A percentile compares a stretch with the other conserved stretches of the same genome.
phyloP scores from a whole-genome alignment of 2,329 filamentous ascomycete genomes.

The Pochonia chlamydosporia region DNA sequence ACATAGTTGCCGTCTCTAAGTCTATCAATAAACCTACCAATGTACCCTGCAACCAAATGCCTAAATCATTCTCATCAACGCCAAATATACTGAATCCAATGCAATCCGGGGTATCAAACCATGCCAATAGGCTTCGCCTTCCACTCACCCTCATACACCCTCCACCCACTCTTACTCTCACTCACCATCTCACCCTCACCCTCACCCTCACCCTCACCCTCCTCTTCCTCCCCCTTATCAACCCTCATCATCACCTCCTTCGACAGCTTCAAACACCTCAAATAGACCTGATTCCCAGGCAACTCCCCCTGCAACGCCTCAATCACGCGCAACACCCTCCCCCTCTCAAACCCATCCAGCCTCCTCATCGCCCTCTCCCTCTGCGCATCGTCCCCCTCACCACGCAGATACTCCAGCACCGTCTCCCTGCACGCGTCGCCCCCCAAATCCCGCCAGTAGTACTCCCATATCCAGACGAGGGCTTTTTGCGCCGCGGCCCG shows the following conservation, averaged over 20 bases:
- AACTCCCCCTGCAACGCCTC: conserved; percentile 32
- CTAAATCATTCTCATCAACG: too few species aligned
- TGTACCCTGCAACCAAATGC: too few species aligned
- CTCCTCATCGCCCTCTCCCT: conserved; percentile 19
- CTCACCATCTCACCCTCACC: conserved; percentile 5
- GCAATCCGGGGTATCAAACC: conserved; percentile 24
- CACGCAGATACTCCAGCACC: conserved; percentile 33
- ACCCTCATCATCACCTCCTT: conserved; percentile 30
- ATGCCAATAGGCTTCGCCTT: conserved; percentile 53
- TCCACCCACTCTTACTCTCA: conserved; percentile 34
- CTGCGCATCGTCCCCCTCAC: conserved; percentile 25
- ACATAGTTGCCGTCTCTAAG: too few species aligned
- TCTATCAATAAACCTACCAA: too few species aligned
- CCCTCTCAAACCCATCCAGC: conserved; percentile 30
- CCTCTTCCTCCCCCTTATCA: conserved; percentile 5
- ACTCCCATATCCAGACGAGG: conserved; percentile 80
- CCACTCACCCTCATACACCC: conserved; percentile 46
- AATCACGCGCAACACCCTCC: conserved; percentile 29
- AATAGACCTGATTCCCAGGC: conserved; percentile 36
- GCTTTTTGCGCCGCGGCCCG: conserved; percentile 64
- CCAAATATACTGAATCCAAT: too few species aligned
- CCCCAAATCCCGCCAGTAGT: conserved; percentile 66
- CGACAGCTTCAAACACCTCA: conserved; percentile 39
- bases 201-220: conserved; percentile 7
- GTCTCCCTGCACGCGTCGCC: conserved; percentile 25